Evolutionary conservation across 208 protist species (phyloP), one percentile per base, ranked within the genome.

Genomic region (Trypanosoma brucei): DNA sequence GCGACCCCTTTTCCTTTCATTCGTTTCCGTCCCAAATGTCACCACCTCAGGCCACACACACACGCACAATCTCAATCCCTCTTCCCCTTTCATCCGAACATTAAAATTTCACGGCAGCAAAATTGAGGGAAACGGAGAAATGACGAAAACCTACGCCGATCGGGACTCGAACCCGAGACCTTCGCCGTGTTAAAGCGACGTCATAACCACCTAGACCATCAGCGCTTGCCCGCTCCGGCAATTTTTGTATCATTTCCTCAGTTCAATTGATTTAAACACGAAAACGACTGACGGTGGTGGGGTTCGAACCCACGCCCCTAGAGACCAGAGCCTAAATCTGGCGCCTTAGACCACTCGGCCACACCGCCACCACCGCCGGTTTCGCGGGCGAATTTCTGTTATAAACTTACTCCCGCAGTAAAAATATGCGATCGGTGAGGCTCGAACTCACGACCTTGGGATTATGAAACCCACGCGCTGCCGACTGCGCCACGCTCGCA

Each of bases 401-500:
- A 46, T 14, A 11, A 22, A 48, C 3, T 48, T 3, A 40, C 8
- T 33, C 38, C 38, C 37, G 33, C n/a, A 33, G 49, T 8, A 69
- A 79, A 70, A 70, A 35, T 57, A 50, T 83, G 77, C 68, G 77
- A 77, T 69, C 71, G 52, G 77, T 83, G 81, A 91, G 84, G 82
- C 76, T 94, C 84, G 88, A 91, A 93, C 90, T 95, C 82, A 95
- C 90, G 86, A 93, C 86, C 90, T 95, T 95, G 84, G 90, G 90
- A 89, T 96, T 96, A 96, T 96, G 90, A 96, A 75, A 93, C 90
- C 86, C 84, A 96, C 90, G 90, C 90, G 90, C 90, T 96, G 87
- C 90, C 87, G 90, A 93, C 90, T 93, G 90, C 90, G 90, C 90
- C 83, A 96, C 76, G 81, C 84, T 90, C 84, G 87, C 84, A 6